These are phyloP conservation scores for Viridothelium virens DNA, from an alignment of 495 filamentous ascomycete species.

Conservation along the genomic window DNA sequence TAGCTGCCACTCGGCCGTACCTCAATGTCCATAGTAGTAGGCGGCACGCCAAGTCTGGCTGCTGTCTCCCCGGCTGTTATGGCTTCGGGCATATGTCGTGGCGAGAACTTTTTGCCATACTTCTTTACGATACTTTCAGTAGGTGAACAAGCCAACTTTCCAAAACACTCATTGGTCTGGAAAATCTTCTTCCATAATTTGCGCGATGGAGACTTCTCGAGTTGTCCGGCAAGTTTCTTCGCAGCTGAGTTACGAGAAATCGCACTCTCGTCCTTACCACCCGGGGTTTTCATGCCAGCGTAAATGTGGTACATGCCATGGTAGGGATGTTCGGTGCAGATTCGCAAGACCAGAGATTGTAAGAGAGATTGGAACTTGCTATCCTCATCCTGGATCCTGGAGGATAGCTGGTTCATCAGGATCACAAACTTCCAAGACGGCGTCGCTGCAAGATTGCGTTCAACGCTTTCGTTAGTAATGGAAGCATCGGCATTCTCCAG, in stretches of 20 bases:
- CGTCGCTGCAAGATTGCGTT: slow-evolving; percentile 58
- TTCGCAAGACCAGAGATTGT: slow-evolving; percentile 60
- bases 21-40: slow-evolving; percentile 79
- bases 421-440: slow-evolving; percentile 85
- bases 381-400: slow-evolving; percentile 64
- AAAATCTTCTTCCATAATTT: slow-evolving; percentile 59
- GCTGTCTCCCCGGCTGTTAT: slow-evolving; percentile 51
- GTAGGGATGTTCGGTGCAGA: slow-evolving; percentile 87
- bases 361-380: slow-evolving; percentile 69
- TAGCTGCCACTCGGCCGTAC: slow-evolving; percentile 70
- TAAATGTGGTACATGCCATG: slow-evolving; percentile 96
- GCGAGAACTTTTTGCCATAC: slow-evolving; percentile 53
- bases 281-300: slow-evolving; percentile 60
- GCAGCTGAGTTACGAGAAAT: slow-evolving; percentile 66
- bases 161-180: slow-evolving; percentile 65
- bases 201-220: slow-evolving; percentile 40
- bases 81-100: slow-evolving; percentile 53
- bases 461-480: slow-evolving; percentile 69
- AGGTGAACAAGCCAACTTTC: slow-evolving; percentile 50
- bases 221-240: slow-evolving; percentile 53
- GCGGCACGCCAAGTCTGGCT: slow-evolving; percentile 60
- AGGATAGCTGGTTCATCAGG: slow-evolving; percentile 93
- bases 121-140: slow-evolving; percentile 38
- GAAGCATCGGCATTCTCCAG: slow-evolving; percentile 66
- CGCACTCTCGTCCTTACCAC: slow-evolving; percentile 62